Evolutionary conservation across 768 basidiomycete genomes (phyloP).

Genomic region (Mycena olivaceomarginata): DNA sequence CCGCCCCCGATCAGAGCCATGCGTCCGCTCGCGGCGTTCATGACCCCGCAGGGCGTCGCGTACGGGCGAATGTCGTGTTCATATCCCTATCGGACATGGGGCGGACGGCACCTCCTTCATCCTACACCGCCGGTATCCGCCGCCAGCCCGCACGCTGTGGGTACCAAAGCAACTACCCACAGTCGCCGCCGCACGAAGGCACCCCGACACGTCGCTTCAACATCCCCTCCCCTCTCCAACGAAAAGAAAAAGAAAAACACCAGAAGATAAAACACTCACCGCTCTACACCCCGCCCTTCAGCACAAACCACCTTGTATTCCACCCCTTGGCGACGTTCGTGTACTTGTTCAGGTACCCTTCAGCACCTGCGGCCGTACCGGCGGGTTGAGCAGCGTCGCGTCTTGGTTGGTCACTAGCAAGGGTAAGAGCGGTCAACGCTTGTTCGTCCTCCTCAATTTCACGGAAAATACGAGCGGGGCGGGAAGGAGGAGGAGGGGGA

Average conservation of each 20-base stretch:
- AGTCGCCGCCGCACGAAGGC: too few species aligned
- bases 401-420: slow-evolving; percentile 86
- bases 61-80: background rate
- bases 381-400: slow-evolving; percentile 75
- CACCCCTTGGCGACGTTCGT: slow-evolving; percentile 93
- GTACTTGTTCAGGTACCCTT: slow-evolving; percentile 94
- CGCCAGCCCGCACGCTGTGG: too few species aligned
- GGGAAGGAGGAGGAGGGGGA: background rate
- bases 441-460: too few species aligned
- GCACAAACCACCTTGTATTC: slow-evolving; percentile 93
- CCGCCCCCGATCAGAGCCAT: slow-evolving; percentile 22
- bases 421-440: too few species aligned
- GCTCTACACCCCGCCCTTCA: slow-evolving; percentile 89
- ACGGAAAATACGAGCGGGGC: background rate
- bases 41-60: slow-evolving; percentile 42
- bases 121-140: too few species aligned
- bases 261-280: slow-evolving; percentile 68
- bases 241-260: background rate
- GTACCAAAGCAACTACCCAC: too few species aligned
- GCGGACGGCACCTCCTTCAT: too few species aligned
- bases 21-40: slow-evolving; percentile 37
- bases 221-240: background rate
- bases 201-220: too few species aligned
- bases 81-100: too few species aligned
- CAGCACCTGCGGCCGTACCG: slow-evolving; percentile 57